Conservation (phyloP, 2,329 filamentous ascomycete genomes). For the Cyclaneusma minus region DNA sequence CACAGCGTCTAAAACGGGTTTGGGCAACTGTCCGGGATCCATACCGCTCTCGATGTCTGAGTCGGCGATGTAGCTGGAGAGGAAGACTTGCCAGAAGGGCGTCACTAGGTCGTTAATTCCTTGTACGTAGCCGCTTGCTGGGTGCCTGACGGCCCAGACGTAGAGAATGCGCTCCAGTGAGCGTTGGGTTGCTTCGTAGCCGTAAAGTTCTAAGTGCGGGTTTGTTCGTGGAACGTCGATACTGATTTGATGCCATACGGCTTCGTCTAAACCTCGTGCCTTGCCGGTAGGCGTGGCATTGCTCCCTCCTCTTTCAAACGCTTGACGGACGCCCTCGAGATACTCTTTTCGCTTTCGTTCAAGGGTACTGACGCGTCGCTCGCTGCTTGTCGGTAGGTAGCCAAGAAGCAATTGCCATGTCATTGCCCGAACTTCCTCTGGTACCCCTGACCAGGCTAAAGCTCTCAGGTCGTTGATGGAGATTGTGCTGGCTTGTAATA, state of each 20-base stretch:
- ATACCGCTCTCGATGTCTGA: slow-evolving; percentile 83
- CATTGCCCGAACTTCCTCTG: slow-evolving; percentile 91
- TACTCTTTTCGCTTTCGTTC: slow-evolving; percentile 96
- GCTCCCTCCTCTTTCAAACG: slow-evolving; percentile 46
- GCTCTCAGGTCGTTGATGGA: slow-evolving; percentile 69
- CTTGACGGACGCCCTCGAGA: slow-evolving; percentile 71
- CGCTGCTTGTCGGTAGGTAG: slow-evolving; percentile 92
- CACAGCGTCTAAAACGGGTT: slow-evolving; percentile 82
- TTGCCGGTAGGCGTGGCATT: slow-evolving; percentile 26
- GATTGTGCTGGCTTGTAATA: slow-evolving; percentile 84
- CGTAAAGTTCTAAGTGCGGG: slow-evolving; percentile 86
- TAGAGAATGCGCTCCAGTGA: slow-evolving; percentile 92
- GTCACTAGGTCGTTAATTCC: slow-evolving; percentile 97
- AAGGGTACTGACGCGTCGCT: slow-evolving; percentile 74
- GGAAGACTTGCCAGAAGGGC: slow-evolving; percentile 95
- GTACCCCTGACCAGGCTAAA: slow-evolving; percentile 86
- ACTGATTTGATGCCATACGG: slow-evolving; percentile 99
- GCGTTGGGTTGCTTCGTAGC: slow-evolving; percentile 88
- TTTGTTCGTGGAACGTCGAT: slow-evolving; percentile 96
- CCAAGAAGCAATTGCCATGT: slow-evolving; percentile 96
- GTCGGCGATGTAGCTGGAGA: slow-evolving; percentile 90
- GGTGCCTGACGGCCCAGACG: slow-evolving; percentile 94
- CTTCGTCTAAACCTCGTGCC: slow-evolving; percentile 68
- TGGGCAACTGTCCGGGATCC: slow-evolving; percentile 89
- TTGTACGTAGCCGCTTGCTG: slow-evolving; percentile 93